phyloP scores from a whole-genome alignment of 768 basidiomycete species.

The Tylopilus sp. region DNA sequence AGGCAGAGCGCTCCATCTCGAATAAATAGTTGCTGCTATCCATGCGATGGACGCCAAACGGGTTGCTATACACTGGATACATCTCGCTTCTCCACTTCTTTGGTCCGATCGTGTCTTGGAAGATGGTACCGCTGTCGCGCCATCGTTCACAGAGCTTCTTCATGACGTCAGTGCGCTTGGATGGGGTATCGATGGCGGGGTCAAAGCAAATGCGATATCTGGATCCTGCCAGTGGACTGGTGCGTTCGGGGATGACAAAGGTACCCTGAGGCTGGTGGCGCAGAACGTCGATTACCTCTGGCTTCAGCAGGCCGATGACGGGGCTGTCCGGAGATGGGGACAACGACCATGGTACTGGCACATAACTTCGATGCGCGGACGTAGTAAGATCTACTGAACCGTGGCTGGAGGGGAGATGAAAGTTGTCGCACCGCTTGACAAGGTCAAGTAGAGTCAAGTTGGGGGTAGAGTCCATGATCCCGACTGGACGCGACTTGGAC shows the following conservation, averaged over 20 bases:
- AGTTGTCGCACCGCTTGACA: constrained; percentile 71
- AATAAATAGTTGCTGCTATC: constrained; percentile 66
- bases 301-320: constrained; percentile 59
- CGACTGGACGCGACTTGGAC: too few species aligned
- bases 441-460: constrained; percentile 54
- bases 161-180: constrained; percentile 59
- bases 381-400: constrained; percentile 14
- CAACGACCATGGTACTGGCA: constrained; percentile 60
- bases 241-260: constrained; percentile 41
- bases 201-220: constrained; percentile 45
- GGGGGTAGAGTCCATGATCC: not conserved
- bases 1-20: constrained; percentile 86
- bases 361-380: constrained; percentile 36
- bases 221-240: constrained; percentile 23
- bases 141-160: constrained; percentile 69
- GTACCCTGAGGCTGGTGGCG: constrained; percentile 41
- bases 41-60: constrained; percentile 51
- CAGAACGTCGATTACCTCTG: constrained; percentile 53
- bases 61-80: constrained; percentile 73
- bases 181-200: constrained; percentile 48
- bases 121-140: constrained; percentile 58
- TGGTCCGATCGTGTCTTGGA: constrained; percentile 63
- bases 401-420: constrained; percentile 36
- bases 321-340: constrained; percentile 47
- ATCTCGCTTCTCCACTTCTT: constrained; percentile 83